phyloP scores from a whole-genome alignment of 2,329 filamentous ascomycete genomes.

The Paraphoma chrysanthemicola region DNA sequence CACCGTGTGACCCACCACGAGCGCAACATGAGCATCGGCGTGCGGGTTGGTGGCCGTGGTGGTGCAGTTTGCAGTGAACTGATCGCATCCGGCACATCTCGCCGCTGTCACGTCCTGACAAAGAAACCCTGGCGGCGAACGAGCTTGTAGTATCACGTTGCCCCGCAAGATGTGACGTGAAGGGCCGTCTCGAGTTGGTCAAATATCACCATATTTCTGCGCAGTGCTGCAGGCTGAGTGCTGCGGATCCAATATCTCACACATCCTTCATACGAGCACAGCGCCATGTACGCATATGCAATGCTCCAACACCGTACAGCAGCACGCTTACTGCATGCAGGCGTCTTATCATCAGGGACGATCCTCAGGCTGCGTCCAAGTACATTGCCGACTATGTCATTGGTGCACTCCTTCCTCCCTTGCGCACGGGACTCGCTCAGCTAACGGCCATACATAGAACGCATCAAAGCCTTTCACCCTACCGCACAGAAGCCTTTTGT shows the following conservation, averaged over 20 bases:
- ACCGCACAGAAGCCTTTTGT: constrained; percentile 78
- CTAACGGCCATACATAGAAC: constrained; percentile 58
- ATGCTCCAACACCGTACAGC: constrained; percentile 16
- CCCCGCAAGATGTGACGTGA: constrained; percentile 30
- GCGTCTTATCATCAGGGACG: constrained; percentile 84
- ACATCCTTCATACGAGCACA: constrained; percentile 2
- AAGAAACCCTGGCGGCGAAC: constrained; percentile 28
- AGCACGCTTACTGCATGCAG: constrained; percentile 56
- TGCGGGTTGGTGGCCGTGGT: constrained; percentile 9
- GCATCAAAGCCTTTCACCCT: constrained; percentile 79
- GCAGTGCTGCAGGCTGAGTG: background rate
- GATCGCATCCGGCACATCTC: constrained; percentile 24
- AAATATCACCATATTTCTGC: constrained; percentile 24
- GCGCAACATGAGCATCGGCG: constrained; percentile 15
- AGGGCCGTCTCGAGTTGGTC: constrained; percentile 8
- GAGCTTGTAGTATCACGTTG: constrained; percentile 17
- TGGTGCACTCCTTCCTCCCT: constrained; percentile 53
- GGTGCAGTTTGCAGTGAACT: constrained; percentile 8
- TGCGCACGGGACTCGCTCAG: constrained; percentile 20
- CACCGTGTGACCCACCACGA: constrained; percentile 26
- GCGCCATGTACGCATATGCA: constrained; percentile 43
- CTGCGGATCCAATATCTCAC: constrained; percentile 4
- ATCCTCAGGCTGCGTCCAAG: constrained; percentile 70
- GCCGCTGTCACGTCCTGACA: constrained; percentile 31
- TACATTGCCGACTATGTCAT: constrained; percentile 86